phyloP scores from a whole-genome alignment of 768 basidiomycete species.

The Hericium rajendrae region DNA sequence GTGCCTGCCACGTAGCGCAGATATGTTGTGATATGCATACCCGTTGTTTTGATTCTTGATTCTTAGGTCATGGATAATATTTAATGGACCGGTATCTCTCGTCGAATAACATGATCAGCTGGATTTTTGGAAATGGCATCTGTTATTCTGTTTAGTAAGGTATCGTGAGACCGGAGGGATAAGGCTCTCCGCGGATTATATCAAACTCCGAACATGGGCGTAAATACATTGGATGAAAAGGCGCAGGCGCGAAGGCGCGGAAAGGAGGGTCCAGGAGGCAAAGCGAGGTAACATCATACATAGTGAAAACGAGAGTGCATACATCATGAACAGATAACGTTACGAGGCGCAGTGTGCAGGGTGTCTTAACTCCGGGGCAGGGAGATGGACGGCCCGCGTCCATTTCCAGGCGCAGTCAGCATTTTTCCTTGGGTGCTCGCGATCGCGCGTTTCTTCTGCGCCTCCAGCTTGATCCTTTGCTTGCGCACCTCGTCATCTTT shows the following conservation, averaged over 20 bases:
- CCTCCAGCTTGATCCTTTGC: constrained; percentile 65
- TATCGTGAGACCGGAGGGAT: not conserved
- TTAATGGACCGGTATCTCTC: too few species aligned
- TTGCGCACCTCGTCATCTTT: constrained; percentile 77
- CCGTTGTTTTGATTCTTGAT: too few species aligned
- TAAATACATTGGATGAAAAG: not conserved
- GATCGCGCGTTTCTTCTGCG: constrained; percentile 47
- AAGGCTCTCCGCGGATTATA: not conserved
- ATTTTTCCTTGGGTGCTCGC: constrained; percentile 25
- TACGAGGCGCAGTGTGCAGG: not conserved
- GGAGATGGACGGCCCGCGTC: not conserved
- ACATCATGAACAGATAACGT: not conserved
- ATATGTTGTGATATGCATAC: too few species aligned
- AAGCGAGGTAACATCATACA: not conserved
- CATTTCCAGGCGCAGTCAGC: not conserved
- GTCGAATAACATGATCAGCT: too few species aligned
- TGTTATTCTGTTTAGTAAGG: not conserved
- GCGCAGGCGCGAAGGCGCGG: not conserved
- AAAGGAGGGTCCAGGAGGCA: not conserved
- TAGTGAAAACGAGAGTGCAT: not conserved
- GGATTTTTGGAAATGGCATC: too few species aligned
- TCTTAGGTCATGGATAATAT: too few species aligned
- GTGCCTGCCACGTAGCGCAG: too few species aligned
- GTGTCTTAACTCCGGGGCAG: not conserved
- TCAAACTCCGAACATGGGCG: not conserved